Evolutionary conservation across 768 basidiomycete genomes (phyloP).

Genomic region (Kwoniella europaea): DNA sequence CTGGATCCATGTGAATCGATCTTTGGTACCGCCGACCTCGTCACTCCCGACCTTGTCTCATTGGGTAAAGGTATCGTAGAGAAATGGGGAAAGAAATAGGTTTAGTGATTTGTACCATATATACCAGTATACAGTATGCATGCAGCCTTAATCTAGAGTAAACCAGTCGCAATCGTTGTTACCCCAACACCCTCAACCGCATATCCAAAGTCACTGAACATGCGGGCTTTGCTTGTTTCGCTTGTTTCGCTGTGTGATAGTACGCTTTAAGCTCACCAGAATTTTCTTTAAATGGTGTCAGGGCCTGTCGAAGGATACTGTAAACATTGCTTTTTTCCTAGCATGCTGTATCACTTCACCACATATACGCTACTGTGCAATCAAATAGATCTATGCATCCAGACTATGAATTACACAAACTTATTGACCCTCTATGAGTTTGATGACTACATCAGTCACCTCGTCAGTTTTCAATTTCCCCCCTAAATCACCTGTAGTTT

Average conservation of each 20-base stretch:
- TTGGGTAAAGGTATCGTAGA: constrained; percentile 42
- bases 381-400: background rate
- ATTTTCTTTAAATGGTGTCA: no score
- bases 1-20: constrained; percentile 39
- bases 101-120: background rate
- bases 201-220: no score
- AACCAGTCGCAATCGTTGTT: no score
- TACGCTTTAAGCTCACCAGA: no score
- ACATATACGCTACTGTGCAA: no score
- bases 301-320: no score
- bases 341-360: no score
- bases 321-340: no score
- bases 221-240: no score
- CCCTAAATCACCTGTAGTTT: constrained; percentile 36
- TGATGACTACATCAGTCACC: constrained; percentile 20
- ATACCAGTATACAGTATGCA: background rate
- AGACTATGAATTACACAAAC: background rate
- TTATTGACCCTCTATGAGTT: constrained; percentile 14
- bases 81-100: constrained; percentile 42
- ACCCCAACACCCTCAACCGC: no score
- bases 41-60: constrained; percentile 33
- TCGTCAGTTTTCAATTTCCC: constrained; percentile 27
- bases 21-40: constrained; percentile 42
- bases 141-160: background rate
- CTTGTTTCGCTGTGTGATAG: no score